Base-by-base conservation (phyloP, 1,284 basidiomycete species). In the Exobasidium cylindrosporum region DNA sequence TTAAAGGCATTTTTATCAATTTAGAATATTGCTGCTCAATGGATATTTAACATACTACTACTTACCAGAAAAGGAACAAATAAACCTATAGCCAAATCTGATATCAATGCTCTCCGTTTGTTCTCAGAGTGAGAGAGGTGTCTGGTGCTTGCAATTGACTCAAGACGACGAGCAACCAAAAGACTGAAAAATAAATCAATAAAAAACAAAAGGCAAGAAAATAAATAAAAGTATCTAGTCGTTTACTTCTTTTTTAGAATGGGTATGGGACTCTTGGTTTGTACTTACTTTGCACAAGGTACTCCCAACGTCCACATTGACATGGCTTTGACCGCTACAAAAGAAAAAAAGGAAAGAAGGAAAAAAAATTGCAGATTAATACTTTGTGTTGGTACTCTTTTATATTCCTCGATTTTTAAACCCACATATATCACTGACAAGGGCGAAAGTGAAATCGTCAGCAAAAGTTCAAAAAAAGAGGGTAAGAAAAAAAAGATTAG, bases 141-240 rank as follows among this genome's bases (percentile, higher is more conserved):
- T 13, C 47, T 21, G 21, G 47, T 50, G 21, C 47, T 50, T 23
- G 47, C 47, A 24, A 50, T 50, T 24, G 47, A 5, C 47, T 50
- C 47, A 14, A 50, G 26, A 4, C 26, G n/a, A 6, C 26, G n/a
- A 6, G 47, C 4, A 28, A 50, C 26, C n/a, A 6, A 28, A 14
- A 50, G 26, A 13, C 4, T 24, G 35, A 40, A 40, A 40, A 40
- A n/a, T n/a, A n/a, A n/a, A n/a, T n/a, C n/a, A n/a, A n/a, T n/a
- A n/a, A n/a, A n/a, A n/a, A n/a, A n/a, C n/a, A n/a, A n/a, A n/a
- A n/a, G n/a, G n/a, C n/a, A n/a, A n/a, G n/a, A n/a, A n/a, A n/a
- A n/a, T n/a, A n/a, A n/a, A n/a, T n/a, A n/a, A n/a, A n/a, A n/a
- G n/a, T n/a, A n/a, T n/a, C n/a, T n/a, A n/a, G n/a, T n/a, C n/a